phyloP scores from a whole-genome alignment of 176 grass and related monocot species.

The Carex parvula region DNA sequence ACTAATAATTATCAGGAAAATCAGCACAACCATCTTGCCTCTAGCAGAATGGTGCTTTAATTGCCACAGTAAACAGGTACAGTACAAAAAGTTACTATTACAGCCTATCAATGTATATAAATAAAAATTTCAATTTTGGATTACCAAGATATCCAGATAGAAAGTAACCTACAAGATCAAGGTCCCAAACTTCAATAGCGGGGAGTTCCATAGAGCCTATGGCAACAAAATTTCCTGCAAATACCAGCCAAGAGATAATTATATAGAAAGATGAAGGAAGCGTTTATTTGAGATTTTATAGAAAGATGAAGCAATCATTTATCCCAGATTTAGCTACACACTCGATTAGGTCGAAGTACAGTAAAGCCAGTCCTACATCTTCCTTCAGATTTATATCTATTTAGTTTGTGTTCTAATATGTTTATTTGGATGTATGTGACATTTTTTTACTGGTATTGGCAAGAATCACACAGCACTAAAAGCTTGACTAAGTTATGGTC shows the following conservation, averaged over 20 bases:
- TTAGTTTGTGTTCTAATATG: neutral
- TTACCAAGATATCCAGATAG: neutral
- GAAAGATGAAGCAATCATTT: neutral
- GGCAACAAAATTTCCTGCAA: constrained; percentile 86
- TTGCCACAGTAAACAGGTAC: no score
- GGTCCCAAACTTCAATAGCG: constrained; percentile 91
- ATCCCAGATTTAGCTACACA: neutral
- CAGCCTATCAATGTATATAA: neutral
- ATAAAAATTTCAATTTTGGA: neutral
- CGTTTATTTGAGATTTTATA: neutral
- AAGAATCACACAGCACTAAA: neutral
- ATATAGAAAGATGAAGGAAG: neutral
- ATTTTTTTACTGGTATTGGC: neutral
- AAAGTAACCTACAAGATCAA: constrained; percentile 68
- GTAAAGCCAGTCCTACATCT: neutral
- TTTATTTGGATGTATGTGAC: neutral
- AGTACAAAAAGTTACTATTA: no score
- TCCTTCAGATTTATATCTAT: neutral
- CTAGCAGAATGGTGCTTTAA: neutral
- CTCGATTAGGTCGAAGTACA: neutral
- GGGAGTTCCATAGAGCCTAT: constrained; percentile 66
- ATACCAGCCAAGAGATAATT: constrained; percentile 4
- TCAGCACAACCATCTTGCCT: neutral
- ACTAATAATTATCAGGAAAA: neutral
- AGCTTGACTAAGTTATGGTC: neutral